Conservation (phyloP, 2,329 filamentous ascomycete species). For the Colletotrichum gloeosporioides region DNA sequence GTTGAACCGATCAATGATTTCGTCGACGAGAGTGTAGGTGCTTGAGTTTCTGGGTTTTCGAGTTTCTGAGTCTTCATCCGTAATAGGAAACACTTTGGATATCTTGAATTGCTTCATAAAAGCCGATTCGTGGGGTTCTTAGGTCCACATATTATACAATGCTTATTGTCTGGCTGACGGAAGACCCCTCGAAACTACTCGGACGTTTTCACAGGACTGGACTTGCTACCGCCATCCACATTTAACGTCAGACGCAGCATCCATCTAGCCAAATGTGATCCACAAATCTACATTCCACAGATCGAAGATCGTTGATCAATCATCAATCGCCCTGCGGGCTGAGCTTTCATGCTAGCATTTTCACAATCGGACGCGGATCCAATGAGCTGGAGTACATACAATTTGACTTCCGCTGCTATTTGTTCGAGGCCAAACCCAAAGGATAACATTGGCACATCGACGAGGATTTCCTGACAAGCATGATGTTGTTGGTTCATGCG, state of each 20-base stretch:
- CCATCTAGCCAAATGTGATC: background rate
- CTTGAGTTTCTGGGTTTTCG: background rate
- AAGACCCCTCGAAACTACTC: background rate
- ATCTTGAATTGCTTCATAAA: background rate
- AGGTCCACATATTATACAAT: background rate
- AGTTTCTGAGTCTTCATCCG: background rate
- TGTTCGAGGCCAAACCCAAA: background rate
- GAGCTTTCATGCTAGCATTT: background rate
- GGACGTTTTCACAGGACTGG: background rate
- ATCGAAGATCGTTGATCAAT: background rate
- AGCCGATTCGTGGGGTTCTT: background rate
- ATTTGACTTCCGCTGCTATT: background rate
- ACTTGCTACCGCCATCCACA: background rate
- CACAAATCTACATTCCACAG: background rate
- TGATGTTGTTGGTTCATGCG: background rate
- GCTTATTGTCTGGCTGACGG: background rate
- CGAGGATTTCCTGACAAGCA: background rate
- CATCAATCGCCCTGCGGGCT: background rate
- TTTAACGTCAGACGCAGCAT: background rate
- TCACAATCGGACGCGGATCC: background rate
- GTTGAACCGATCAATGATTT: background rate
- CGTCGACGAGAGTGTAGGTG: background rate
- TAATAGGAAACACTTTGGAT: background rate
- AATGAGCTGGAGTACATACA: background rate
- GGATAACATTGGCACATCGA: fast-evolving